Evolutionary conservation across 106 monocot genomes (phyloP).

Genomic region (Acanthochlamys bracteata): DNA sequence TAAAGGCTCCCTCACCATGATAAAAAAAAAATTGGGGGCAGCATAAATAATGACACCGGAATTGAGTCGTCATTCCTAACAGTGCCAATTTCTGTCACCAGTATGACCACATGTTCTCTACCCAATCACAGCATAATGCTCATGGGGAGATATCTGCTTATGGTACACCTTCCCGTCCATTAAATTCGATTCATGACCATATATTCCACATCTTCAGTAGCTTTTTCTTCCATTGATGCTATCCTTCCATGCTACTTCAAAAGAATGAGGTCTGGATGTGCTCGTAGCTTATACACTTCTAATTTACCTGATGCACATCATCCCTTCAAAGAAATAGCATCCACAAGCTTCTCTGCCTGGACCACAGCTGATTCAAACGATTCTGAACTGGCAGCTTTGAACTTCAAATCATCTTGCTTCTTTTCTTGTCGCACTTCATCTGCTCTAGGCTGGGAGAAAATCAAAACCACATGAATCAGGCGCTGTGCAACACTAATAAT

Average conservation of each 20-base stretch:
- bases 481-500: neutral
- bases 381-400: conserved; percentile 9
- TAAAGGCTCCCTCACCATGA: neutral
- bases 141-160: neutral
- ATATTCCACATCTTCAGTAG: neutral
- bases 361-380: conserved; percentile 7
- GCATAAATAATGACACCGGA: neutral
- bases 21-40: neutral
- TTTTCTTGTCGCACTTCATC: conserved; percentile 11
- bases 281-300: neutral
- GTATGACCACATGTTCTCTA: neutral
- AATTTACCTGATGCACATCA: neutral
- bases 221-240: neutral
- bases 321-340: neutral
- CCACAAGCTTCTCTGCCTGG: neutral
- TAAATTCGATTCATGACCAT: neutral
- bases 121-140: conserved; percentile 5
- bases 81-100: neutral
- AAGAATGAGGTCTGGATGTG: neutral
- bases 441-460: conserved; percentile 24
- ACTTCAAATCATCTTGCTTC: conserved; percentile 14
- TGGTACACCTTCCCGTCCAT: neutral
- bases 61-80: neutral
- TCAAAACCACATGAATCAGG: neutral
- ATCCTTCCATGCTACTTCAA: neutral